Base-by-base conservation (phyloP, 202 grass and related monocot species). In the Brachypodium distachyon region DNA sequence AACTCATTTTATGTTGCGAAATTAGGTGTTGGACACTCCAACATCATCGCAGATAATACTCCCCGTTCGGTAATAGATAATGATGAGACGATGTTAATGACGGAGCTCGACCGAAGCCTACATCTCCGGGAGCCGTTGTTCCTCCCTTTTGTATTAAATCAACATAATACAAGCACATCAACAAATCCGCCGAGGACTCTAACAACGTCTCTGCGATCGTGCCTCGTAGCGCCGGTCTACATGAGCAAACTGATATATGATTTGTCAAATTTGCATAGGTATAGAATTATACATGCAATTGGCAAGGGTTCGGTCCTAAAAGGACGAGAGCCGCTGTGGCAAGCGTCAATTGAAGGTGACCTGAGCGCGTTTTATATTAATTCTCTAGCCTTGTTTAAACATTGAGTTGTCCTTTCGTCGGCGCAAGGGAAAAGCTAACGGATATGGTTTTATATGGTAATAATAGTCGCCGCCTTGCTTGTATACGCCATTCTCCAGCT, bases 361-460 rank as follows among this genome's bases (percentile, higher is more conserved):
- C 36, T 46, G 33, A 42, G 39, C 1, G 13, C 1, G 47, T 82
- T 82, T 77, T 58, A 58, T 72, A 5, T 13, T 26, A 21, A 60
- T 42, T 50, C 70, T 33, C 21, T 22, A 38, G 21, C 39, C 59
- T 49, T 67, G 50, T 59, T 77, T 44, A 25, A 78, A 33, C 11
- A 1, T 5, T n/a, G n/a, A n/a, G n/a, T 4, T 73, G 75, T 9
- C 80, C 10, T n/a, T 66, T 64, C 66, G 18, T 17, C 12, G 51
- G 74, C 52, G 50, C 50, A 67, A 38, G 72, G 26, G 37, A 51
- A 61, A 61, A 0, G 3, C n/a, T n/a, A n/a, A n/a, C 14, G 29
- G 80, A 69, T 73, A 83, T 83, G 85, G 67, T 78, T 87, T 87
- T 78, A 67, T 78, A 73, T 78, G 65, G 57, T 60, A 48, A 40